These are phyloP conservation scores for Kwoniella sp. DNA, from an alignment of 768 basidiomycete species.

Conservation along the genomic window DNA sequence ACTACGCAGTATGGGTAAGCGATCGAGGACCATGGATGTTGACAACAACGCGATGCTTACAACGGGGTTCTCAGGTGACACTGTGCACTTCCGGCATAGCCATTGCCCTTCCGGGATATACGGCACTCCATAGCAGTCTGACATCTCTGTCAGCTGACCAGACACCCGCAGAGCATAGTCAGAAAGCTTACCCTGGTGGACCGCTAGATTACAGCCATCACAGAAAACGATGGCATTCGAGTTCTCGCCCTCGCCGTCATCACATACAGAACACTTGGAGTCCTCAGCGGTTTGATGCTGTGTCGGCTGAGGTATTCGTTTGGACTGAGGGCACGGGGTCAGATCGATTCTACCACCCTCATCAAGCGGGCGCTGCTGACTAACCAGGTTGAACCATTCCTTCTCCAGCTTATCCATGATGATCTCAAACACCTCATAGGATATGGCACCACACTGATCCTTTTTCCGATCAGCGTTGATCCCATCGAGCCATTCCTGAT, in stretches of 20 bases:
- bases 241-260: slow-evolving; percentile 97
- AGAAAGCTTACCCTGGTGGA: slow-evolving; percentile 79
- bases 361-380: too few species aligned
- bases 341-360: too few species aligned
- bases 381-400: slow-evolving; percentile 94
- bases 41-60: slow-evolving; percentile 54
- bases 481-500: slow-evolving; percentile 88
- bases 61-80: slow-evolving; percentile 93
- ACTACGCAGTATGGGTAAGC: slow-evolving; percentile 54
- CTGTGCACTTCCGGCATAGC: slow-evolving; percentile 97
- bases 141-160: background rate
- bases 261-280: slow-evolving; percentile 92
- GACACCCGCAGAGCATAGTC: background rate
- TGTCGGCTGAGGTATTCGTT: slow-evolving; percentile 84
- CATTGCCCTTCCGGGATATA: slow-evolving; percentile 99
- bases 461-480: slow-evolving; percentile 71
- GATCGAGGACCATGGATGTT: background rate
- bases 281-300: slow-evolving; percentile 87
- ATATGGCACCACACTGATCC: slow-evolving; percentile 65
- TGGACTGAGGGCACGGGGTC: slow-evolving; percentile 59
- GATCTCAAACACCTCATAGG: slow-evolving; percentile 87
- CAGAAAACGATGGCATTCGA: slow-evolving; percentile 99
- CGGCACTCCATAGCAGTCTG: slow-evolving; percentile 97
- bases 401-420: slow-evolving; percentile 98
- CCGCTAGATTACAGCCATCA: slow-evolving; percentile 96